A percentile compares a stretch with the other conserved stretches of the same genome.
Evolutionary conservation across 768 basidiomycete genomes (phyloP).

Genomic region (Tylopilus cervinicoccineus): DNA sequence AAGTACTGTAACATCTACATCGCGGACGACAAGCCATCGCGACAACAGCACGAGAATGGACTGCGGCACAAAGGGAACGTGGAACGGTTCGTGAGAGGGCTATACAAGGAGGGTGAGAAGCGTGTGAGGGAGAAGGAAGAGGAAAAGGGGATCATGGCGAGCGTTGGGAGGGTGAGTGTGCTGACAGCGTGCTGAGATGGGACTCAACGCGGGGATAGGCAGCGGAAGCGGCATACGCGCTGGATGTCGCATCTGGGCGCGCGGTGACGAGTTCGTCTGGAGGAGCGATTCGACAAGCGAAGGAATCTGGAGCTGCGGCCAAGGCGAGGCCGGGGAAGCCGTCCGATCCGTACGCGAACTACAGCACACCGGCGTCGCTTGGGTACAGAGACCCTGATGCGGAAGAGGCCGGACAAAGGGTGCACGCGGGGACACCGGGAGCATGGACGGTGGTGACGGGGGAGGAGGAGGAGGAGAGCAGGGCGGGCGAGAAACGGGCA

Average conservation of each 20-base stretch:
- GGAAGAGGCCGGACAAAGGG: slow-evolving; percentile 59
- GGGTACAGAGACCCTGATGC: slow-evolving; percentile 78
- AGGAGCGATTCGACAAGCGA: neutral
- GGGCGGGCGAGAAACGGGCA: slow-evolving; percentile 26
- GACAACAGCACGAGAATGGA: slow-evolving; percentile 89
- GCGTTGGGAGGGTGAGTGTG: slow-evolving; percentile 67
- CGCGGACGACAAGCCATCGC: slow-evolving; percentile 91
- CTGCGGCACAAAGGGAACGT: slow-evolving; percentile 91
- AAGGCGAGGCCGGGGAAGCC: slow-evolving; percentile 47
- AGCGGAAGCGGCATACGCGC: slow-evolving; percentile 74
- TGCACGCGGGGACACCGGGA: slow-evolving; percentile 67
- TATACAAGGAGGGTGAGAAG: slow-evolving; percentile 93
- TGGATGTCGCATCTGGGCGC: slow-evolving; percentile 69
- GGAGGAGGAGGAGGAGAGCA: neutral
- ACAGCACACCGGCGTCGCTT: slow-evolving; percentile 82
- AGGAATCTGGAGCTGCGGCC: slow-evolving; percentile 21
- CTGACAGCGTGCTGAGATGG: neutral
- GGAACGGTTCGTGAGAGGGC: slow-evolving; percentile 85
- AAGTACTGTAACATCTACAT: slow-evolving; percentile 98
- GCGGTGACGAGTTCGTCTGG: slow-evolving; percentile 31
- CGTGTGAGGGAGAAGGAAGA: slow-evolving; percentile 81
- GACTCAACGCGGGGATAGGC: slow-evolving; percentile 42
- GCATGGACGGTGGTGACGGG: slow-evolving; percentile 67
- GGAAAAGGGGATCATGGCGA: slow-evolving; percentile 81
- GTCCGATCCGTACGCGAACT: slow-evolving; percentile 72